Evolutionary conservation across 2,329 filamentous ascomycete genomes (phyloP).

Genomic region (Cercospora citrullina): DNA sequence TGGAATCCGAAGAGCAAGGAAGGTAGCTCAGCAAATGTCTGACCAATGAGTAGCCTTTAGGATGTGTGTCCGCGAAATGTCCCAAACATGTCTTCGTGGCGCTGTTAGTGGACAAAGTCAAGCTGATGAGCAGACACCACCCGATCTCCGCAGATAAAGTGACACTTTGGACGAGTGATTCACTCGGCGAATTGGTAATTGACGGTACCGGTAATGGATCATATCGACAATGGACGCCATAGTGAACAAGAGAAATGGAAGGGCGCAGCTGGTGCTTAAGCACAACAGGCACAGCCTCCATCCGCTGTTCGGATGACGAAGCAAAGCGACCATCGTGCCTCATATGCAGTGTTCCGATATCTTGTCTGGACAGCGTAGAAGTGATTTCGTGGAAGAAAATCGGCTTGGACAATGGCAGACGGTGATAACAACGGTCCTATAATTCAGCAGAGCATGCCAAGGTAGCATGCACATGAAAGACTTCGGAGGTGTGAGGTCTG

Average conservation of each 20-base stretch:
- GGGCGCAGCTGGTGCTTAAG: not conserved
- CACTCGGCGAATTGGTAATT: not conserved
- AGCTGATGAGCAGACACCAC: not conserved
- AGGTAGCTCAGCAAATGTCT: not conserved
- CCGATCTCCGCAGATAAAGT: not conserved
- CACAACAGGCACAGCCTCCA: not conserved
- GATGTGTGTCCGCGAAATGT: not conserved
- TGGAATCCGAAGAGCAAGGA: conserved; percentile 27
- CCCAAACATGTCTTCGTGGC: not conserved
- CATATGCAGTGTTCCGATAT: not conserved
- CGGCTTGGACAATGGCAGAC: not conserved
- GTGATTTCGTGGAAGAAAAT: not conserved
- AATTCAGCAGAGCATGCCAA: not conserved
- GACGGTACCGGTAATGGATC: not conserved
- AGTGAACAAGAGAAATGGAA: not conserved
- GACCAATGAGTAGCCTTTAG: not conserved
- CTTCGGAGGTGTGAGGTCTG: not conserved
- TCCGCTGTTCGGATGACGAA: not conserved
- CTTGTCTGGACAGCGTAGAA: not conserved
- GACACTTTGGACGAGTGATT: not conserved
- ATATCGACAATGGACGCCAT: not conserved
- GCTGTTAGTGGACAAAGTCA: not conserved
- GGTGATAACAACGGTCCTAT: not conserved
- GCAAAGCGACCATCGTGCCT: not conserved
- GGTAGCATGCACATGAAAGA: not conserved